Percentiles rank a stretch among this genome's conserved stretches.
phyloP scores from a whole-genome alignment of 495 filamentous ascomycete genomes.

The Aspergillus egyptiacus region DNA sequence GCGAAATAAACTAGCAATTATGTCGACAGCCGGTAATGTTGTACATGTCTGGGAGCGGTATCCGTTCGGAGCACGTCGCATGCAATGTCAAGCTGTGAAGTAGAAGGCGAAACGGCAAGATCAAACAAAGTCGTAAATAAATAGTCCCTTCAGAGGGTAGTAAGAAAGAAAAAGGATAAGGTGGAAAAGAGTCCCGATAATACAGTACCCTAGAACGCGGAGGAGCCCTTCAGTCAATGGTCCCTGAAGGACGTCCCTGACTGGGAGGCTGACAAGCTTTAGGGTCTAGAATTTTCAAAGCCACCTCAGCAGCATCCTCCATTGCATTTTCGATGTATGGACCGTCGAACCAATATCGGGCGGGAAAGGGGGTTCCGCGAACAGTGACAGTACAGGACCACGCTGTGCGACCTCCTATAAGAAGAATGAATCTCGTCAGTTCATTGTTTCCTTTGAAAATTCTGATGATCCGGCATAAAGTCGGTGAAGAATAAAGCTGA shows the following conservation, averaged over 20 bases:
- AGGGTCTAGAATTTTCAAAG: conserved; percentile 42
- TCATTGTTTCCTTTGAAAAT: neutral
- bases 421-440: conserved; percentile 16
- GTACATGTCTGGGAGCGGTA: conserved; percentile 23
- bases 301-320: conserved; percentile 83
- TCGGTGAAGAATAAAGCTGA: conserved; percentile 32
- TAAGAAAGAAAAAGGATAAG: conserved; percentile 9
- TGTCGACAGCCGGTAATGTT: conserved; percentile 27
- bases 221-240: neutral
- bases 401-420: conserved; percentile 77
- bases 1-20: conserved; percentile 13
- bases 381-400: conserved; percentile 75
- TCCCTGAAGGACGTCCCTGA: neutral
- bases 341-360: conserved; percentile 89
- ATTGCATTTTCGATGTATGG: conserved; percentile 79
- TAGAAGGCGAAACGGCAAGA: neutral
- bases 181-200: conserved; percentile 11
- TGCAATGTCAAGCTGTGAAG: conserved; percentile 10
- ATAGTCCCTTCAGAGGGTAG: neutral
- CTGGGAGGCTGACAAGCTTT: neutral
- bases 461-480: conserved; percentile 22
- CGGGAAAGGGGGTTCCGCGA: conserved; percentile 47
- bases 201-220: conserved; percentile 7
- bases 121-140: neutral
- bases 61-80: conserved; percentile 21